These are phyloP conservation scores for Paecilomyces formosus DNA, from an alignment of 2,329 filamentous ascomycete species.

Conservation along the genomic window DNA sequence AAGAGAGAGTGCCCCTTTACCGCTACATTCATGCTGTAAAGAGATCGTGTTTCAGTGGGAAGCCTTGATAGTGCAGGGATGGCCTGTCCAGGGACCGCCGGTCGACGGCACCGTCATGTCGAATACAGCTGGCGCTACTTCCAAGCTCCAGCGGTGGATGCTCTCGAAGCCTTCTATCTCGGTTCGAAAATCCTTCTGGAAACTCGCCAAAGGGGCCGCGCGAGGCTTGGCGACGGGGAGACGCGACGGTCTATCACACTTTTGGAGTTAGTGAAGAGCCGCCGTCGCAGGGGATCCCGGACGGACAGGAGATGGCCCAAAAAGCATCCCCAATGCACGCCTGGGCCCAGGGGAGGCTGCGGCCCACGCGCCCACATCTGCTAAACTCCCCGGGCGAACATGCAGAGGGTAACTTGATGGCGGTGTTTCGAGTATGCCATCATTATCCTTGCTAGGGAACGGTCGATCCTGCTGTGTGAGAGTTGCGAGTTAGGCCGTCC, in stretches of 20 bases:
- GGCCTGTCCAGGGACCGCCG: not conserved
- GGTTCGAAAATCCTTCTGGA: not conserved
- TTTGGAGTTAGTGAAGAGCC: not conserved
- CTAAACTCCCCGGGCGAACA: not conserved
- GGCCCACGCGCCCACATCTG: not conserved
- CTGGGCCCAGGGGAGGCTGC: not conserved
- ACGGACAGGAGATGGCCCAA: not conserved
- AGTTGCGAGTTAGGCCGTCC: not conserved
- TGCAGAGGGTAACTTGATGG: not conserved
- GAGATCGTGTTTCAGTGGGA: not conserved
- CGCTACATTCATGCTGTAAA: not conserved
- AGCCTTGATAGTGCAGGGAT: not conserved
- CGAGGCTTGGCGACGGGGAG: not conserved
- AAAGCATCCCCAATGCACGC: not conserved
- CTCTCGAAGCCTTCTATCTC: not conserved
- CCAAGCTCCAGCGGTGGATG: not conserved
- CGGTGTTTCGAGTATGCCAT: not conserved
- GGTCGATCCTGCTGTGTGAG: not conserved
- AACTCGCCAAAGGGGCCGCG: not conserved
- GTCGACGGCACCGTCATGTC: not conserved
- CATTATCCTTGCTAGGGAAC: not conserved
- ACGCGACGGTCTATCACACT: not conserved
- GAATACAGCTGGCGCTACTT: not conserved
- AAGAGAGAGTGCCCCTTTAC: not conserved
- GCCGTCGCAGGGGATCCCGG: not conserved